A percentile compares a stretch with the other conserved stretches of the same genome.
phyloP scores from a whole-genome alignment of 768 basidiomycete genomes.

The Boletus barrowsii region DNA sequence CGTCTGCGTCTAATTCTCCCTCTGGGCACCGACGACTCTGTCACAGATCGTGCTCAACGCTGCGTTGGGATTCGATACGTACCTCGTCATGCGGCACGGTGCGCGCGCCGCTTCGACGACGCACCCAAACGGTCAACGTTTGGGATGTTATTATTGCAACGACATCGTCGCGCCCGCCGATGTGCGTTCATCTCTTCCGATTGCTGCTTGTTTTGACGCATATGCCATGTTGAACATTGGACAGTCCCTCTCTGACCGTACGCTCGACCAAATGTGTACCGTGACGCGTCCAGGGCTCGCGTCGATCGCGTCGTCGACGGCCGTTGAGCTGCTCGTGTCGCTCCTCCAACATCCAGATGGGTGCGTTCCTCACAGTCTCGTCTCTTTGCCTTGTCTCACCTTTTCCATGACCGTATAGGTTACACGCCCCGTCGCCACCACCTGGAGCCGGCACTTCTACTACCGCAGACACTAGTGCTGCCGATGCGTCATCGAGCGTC shows the following conservation, averaged over 20 bases:
- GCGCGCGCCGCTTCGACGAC: conserved; percentile 41
- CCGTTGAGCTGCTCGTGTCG: conserved; percentile 89
- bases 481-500: conserved; percentile 42
- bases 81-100: conserved; percentile 96
- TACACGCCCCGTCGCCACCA: conserved; percentile 68
- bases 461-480: conserved; percentile 10
- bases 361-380: conserved; percentile 36
- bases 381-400: too few relatives aligned
- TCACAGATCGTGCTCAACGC: conserved; percentile 89
- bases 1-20: not conserved
- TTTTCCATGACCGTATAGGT: not conserved
- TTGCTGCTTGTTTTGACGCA: too few relatives aligned
- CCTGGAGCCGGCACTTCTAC: conserved; percentile 30
- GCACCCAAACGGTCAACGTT: conserved; percentile 30
- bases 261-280: conserved; percentile 98
- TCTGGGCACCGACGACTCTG: not conserved
- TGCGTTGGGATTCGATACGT: conserved; percentile 93
- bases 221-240: too few relatives aligned
- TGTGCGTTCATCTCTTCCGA: conserved; percentile 42
- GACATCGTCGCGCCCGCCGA: conserved; percentile 96
- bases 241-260: conserved; percentile 77
- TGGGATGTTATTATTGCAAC: conserved; percentile 98
- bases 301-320: conserved; percentile 85
- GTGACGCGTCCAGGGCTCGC: conserved; percentile 95
- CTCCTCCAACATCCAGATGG: conserved; percentile 87